Evolutionary conservation across 2,329 filamentous ascomycete genomes (phyloP).

Genomic region (Neofusicoccum sp.): DNA sequence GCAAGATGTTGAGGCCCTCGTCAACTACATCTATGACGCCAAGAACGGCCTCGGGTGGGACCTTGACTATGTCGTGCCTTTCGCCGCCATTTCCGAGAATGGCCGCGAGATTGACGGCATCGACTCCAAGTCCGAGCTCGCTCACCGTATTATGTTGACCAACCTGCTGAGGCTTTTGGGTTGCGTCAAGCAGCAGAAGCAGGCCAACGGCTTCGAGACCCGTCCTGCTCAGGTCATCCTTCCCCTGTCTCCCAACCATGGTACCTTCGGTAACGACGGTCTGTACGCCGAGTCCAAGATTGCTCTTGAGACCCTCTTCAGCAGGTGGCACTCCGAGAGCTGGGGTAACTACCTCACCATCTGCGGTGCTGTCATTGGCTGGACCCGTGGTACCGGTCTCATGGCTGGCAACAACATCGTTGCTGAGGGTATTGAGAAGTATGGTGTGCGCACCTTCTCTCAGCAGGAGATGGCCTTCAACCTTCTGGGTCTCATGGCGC

Average conservation of each 20-base stretch:
- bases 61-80: slow-evolving; percentile 92
- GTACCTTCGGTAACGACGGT: slow-evolving; percentile 96
- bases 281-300: slow-evolving; percentile 99
- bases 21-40: slow-evolving; percentile 94
- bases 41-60: slow-evolving; percentile 99
- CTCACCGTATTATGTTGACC: slow-evolving; percentile 98
- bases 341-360: slow-evolving; percentile 98
- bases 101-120: slow-evolving; percentile 96
- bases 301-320: slow-evolving; percentile 95
- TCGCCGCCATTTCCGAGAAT: slow-evolving; percentile 96
- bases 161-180: slow-evolving; percentile 92
- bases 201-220: slow-evolving; percentile 84
- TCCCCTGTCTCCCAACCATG: slow-evolving; percentile 95
- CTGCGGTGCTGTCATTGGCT: slow-evolving; percentile 96
- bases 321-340: slow-evolving; percentile 96
- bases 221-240: slow-evolving; percentile 95
- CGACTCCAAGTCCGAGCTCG: slow-evolving; percentile 96
- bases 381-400: slow-evolving; percentile 96
- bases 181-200: slow-evolving; percentile 87
- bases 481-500: slow-evolving; percentile 92
- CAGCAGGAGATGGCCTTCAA: slow-evolving; percentile 99
- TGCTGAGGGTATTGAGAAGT: slow-evolving; percentile 93
- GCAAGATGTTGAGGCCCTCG: slow-evolving; percentile 90
- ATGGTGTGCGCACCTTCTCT: slow-evolving; percentile 96
- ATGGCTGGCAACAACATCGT: slow-evolving; percentile 99